Percentiles rank a stretch among this genome's conserved stretches.
Conservation (phyloP, 345 rosid genomes). For the Barbarea vulgaris region DNA sequence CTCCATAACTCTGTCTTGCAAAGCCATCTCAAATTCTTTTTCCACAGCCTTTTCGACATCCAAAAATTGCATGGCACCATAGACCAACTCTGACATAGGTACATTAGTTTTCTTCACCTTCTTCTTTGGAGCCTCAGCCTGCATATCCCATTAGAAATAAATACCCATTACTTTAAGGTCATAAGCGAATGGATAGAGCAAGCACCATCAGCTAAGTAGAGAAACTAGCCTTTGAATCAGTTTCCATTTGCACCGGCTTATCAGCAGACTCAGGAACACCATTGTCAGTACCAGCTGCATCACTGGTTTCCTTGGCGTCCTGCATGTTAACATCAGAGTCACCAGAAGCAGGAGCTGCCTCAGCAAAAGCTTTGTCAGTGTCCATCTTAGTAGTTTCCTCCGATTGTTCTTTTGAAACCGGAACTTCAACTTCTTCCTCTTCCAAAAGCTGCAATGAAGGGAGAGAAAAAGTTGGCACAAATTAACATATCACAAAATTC, state of each 20-base stretch:
- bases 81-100: constrained; percentile 73
- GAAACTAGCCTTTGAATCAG: constrained; percentile 66
- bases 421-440: constrained; percentile 89
- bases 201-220: not conserved
- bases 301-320: constrained; percentile 68
- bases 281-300: constrained; percentile 60
- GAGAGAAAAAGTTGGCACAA: not conserved
- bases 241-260: constrained; percentile 82
- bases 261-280: constrained; percentile 75
- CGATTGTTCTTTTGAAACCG: constrained; percentile 60
- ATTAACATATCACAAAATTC: not conserved
- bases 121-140: constrained; percentile 88
- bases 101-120: constrained; percentile 88
- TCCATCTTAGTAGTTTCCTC: constrained; percentile 75
- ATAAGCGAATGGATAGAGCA: not conserved
- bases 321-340: constrained; percentile 81
- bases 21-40: constrained; percentile 97
- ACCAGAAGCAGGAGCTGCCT: constrained; percentile 50
- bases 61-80: constrained; percentile 66
- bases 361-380: constrained; percentile 60
- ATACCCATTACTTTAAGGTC: constrained; percentile 5
- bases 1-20: constrained; percentile 98
- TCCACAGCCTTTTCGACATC: constrained; percentile 90
- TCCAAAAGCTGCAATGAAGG: constrained; percentile 70
- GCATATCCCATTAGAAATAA: not conserved